Conservation (phyloP, 352 stramenopile species). For the Phytophthora citrophthora region DNA sequence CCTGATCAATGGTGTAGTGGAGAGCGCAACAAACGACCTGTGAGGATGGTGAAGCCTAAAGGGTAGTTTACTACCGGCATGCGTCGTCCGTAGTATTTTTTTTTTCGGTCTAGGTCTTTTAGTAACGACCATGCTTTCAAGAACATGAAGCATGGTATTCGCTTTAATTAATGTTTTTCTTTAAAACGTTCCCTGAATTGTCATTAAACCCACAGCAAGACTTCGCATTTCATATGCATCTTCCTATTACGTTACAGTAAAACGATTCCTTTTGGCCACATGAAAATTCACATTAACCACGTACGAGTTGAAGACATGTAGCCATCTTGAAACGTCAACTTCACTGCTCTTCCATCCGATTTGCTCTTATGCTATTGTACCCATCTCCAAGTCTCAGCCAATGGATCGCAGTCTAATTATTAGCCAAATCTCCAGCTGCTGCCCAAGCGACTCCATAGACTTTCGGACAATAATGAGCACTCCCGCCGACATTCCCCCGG, state of each 20-base stretch:
- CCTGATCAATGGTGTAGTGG: conserved; percentile 29
- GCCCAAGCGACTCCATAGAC: conserved; percentile 3
- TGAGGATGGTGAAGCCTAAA: background rate
- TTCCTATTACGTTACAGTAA: no score
- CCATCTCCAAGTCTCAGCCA: conserved; percentile 9
- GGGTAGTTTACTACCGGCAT: background rate
- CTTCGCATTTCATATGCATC: no score
- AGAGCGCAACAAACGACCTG: conserved; percentile 23
- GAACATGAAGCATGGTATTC: background rate
- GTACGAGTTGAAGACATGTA: no score
- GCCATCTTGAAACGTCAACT: no score
- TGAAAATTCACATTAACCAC: no score
- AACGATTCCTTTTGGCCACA: no score
- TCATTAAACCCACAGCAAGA: no score
- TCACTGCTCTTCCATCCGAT: no score
- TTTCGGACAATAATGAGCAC: conserved; percentile 25
- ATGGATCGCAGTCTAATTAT: conserved; percentile 5
- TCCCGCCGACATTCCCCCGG: conserved; percentile 8
- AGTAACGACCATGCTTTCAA: background rate
- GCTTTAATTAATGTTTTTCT: no score
- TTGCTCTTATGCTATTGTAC: no score
- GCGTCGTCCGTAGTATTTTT: background rate
- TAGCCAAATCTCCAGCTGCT: conserved; percentile 9
- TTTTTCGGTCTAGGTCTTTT: background rate
- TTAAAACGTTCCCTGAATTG: no score